Percentiles rank a stretch among this genome's conserved stretches.
These are phyloP conservation scores for Camellia lanceoleosa DNA, from an alignment of 148 eudicot genomes.

Conservation along the genomic window DNA sequence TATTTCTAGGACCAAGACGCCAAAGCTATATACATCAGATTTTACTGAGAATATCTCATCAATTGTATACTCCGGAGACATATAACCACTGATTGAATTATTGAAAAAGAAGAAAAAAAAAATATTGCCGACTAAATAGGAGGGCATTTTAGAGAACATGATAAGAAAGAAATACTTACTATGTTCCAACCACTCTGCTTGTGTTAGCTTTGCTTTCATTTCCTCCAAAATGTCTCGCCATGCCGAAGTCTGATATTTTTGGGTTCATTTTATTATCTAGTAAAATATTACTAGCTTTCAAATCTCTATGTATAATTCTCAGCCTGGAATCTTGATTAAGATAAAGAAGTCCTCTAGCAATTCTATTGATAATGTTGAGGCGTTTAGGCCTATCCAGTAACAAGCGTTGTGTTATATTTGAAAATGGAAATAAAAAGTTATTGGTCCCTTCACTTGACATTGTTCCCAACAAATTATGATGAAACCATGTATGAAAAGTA, in stretches of 20 bases:
- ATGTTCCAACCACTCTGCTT: constrained; percentile 23
- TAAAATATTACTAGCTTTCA: constrained; percentile 22
- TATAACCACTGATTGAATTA: constrained; percentile 19
- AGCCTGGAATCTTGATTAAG: constrained; percentile 24
- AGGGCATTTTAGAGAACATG: not conserved
- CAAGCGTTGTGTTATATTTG: not conserved
- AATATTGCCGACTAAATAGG: not conserved
- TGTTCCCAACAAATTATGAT: no score
- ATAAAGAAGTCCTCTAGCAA: constrained; percentile 28
- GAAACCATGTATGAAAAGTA: no score
- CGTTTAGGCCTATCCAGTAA: constrained; percentile 16
- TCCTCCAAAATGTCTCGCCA: constrained; percentile 20
- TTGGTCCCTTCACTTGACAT: no score
- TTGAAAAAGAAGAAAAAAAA: not conserved
- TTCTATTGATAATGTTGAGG: constrained; percentile 18
- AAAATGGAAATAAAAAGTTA: no score
- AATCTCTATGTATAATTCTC: constrained; percentile 23
- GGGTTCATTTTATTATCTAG: constrained; percentile 23
- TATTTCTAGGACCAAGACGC: constrained; percentile 16
- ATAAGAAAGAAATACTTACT: not conserved
- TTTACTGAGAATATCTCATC: constrained; percentile 19
- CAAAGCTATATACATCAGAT: constrained; percentile 25
- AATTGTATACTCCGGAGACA: constrained; percentile 22
- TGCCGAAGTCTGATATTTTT: constrained; percentile 22
- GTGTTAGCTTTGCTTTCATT: constrained; percentile 13